Evolutionary conservation across 768 basidiomycete genomes (phyloP).

Genomic region (Tylopilus rubrobrunneus): DNA sequence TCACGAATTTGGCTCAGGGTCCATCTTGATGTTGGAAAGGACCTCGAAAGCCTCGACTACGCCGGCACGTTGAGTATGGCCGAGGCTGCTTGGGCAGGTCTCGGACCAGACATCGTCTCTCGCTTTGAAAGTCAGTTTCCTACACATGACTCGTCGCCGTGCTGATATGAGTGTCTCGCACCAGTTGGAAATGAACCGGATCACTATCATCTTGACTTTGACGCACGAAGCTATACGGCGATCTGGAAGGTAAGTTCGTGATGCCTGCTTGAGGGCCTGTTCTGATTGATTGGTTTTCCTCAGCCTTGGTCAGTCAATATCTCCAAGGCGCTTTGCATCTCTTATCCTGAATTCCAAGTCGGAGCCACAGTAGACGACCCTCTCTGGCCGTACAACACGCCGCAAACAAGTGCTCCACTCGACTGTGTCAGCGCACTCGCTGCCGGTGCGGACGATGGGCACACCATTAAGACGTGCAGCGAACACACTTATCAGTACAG

Average conservation of each 20-base stretch:
- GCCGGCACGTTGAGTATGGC: slow-evolving; percentile 44
- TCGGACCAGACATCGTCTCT: slow-evolving; percentile 35
- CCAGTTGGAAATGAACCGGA: slow-evolving; percentile 54
- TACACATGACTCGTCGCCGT: background rate
- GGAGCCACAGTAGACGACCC: slow-evolving; percentile 49
- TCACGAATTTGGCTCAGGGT: background rate
- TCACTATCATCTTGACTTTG: slow-evolving; percentile 40
- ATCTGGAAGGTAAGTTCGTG: slow-evolving; percentile 33
- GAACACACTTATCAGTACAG: too few species aligned
- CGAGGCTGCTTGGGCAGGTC: slow-evolving; percentile 37
- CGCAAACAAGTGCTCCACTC: too few species aligned
- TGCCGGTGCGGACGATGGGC: too few species aligned
- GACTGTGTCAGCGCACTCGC: too few species aligned
- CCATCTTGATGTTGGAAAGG: slow-evolving; percentile 26
- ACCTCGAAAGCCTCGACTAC: slow-evolving; percentile 42
- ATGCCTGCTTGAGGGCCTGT: too few species aligned
- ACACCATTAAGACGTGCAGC: too few species aligned
- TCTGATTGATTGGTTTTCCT: too few species aligned
- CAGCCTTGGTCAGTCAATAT: slow-evolving; percentile 49
- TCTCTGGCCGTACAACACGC: slow-evolving; percentile 40
- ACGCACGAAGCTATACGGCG: slow-evolving; percentile 40
- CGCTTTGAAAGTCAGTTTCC: slow-evolving; percentile 40
- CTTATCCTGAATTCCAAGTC: slow-evolving; percentile 42
- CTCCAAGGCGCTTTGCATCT: slow-evolving; percentile 34
- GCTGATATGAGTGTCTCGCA: background rate